Conservation (phyloP, 1,284 basidiomycete species). For the Leccinum ponderosum region DNA sequence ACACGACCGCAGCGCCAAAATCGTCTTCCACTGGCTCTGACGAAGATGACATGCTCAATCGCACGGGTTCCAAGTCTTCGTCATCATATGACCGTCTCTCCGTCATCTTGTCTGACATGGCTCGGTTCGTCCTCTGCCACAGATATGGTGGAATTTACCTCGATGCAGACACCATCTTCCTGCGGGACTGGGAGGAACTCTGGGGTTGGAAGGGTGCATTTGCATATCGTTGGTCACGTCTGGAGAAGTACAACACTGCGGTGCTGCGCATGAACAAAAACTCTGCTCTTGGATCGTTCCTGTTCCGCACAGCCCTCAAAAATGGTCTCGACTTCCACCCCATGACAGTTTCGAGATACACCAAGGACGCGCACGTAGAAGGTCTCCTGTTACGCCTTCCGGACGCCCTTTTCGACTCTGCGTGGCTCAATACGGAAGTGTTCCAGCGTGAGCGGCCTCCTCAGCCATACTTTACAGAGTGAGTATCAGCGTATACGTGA, state of each 20-base stretch:
- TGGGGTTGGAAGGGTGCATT: constrained; percentile 89
- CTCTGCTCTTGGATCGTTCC: constrained; percentile 77
- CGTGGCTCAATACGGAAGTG: constrained; percentile 83
- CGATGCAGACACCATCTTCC: constrained; percentile 83
- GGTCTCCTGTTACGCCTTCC: constrained; percentile 74
- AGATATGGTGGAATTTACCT: constrained; percentile 86
- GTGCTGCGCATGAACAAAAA: constrained; percentile 83
- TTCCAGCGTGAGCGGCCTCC: constrained; percentile 83
- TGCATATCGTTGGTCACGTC: constrained; percentile 82
- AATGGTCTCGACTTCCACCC: constrained; percentile 88
- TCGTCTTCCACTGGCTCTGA: constrained; percentile 32
- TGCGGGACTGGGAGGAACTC: constrained; percentile 91
- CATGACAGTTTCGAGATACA: constrained; percentile 80
- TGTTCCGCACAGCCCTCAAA: constrained; percentile 84
- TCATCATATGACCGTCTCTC: constrained; percentile 78
- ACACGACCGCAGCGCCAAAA: constrained; percentile 19
- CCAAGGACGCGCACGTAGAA: constrained; percentile 76
- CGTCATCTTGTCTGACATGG: constrained; percentile 86
- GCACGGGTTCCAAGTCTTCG: constrained; percentile 75
- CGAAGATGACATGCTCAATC: constrained; percentile 66
- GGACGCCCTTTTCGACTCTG: constrained; percentile 85
- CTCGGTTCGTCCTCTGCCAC: constrained; percentile 82
- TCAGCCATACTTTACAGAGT: constrained; percentile 83
- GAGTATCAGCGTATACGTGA: constrained; percentile 29
- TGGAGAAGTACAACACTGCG: constrained; percentile 85